Evolutionary conservation across 1,139 yeast genomes (phyloP).

Genomic region (Saccharomyces hybrid): DNA sequence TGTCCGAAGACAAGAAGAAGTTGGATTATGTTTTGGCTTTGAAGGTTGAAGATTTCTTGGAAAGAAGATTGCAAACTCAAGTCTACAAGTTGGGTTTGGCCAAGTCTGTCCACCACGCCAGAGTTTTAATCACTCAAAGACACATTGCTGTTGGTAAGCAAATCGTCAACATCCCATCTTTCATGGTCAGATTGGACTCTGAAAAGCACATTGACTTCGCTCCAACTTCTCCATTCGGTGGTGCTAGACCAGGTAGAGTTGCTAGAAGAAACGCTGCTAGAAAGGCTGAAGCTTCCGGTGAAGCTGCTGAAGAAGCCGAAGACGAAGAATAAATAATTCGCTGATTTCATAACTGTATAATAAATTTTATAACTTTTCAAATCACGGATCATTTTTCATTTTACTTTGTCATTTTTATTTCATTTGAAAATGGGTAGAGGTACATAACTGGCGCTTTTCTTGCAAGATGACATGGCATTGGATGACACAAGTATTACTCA

Average conservation of each 20-base stretch:
- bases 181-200: constrained; percentile 99
- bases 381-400: constrained; percentile 5
- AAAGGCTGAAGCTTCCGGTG: constrained; percentile 36
- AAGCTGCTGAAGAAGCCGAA: constrained; percentile 40
- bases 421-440: background rate
- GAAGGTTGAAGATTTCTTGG: constrained; percentile 98
- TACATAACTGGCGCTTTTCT: no score
- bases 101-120: constrained; percentile 99
- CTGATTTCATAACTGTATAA: constrained; percentile 13
- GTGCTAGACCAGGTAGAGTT: constrained; percentile 99
- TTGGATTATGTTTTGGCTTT: constrained; percentile 98
- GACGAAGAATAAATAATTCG: constrained; percentile 44
- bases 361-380: constrained; percentile 16
- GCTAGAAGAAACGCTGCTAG: constrained; percentile 92
- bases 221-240: constrained; percentile 99
- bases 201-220: constrained; percentile 99
- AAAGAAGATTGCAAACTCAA: constrained; percentile 99
- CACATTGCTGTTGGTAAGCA: constrained; percentile 99
- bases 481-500: background rate
- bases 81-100: constrained; percentile 99
- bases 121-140: constrained; percentile 97
- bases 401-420: background rate
- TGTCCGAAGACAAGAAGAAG: constrained; percentile 99
- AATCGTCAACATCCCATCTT: constrained; percentile 96
- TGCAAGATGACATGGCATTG: background rate